phyloP scores from a whole-genome alignment of 2,329 filamentous ascomycete genomes.

The Colletotrichum eremochloae region DNA sequence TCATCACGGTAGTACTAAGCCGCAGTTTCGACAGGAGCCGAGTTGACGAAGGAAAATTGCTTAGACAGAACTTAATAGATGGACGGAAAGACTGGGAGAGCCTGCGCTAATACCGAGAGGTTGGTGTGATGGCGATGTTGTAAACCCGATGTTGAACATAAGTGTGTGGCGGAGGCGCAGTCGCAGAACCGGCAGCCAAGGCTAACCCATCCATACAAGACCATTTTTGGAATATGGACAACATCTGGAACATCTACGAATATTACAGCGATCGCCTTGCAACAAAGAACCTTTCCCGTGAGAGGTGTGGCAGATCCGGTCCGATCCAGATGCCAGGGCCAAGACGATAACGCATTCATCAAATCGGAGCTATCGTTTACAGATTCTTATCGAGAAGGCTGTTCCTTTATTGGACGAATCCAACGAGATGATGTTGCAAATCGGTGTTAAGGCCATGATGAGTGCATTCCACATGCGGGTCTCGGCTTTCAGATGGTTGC shows the following conservation, averaged over 20 bases:
- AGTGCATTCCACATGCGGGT: conserved; percentile 20
- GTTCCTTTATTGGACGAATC: no score
- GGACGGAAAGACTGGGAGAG: conserved; percentile 3
- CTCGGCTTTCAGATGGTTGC: background rate
- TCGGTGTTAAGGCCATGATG: background rate
- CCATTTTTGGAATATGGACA: conserved; percentile 3
- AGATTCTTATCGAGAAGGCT: background rate
- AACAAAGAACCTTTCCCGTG: conserved; percentile 24
- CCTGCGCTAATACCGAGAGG: conserved; percentile 2
- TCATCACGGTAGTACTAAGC: background rate
- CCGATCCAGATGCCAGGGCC: background rate
- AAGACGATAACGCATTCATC: background rate
- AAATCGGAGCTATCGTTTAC: background rate
- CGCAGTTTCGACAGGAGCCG: background rate
- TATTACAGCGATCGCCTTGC: conserved; percentile 9
- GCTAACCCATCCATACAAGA: background rate
- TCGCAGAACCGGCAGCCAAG: background rate
- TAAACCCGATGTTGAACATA: conserved; percentile 7
- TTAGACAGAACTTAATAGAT: background rate
- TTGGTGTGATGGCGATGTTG: background rate
- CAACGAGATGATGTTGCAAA: background rate
- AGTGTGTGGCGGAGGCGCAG: conserved; percentile 8
- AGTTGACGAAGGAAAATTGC: background rate
- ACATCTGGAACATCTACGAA: background rate
- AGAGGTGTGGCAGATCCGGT: conserved; percentile 5